These are phyloP conservation scores for Agaricus subrufescens DNA, from an alignment of 768 basidiomycete species.

Conservation along the genomic window DNA sequence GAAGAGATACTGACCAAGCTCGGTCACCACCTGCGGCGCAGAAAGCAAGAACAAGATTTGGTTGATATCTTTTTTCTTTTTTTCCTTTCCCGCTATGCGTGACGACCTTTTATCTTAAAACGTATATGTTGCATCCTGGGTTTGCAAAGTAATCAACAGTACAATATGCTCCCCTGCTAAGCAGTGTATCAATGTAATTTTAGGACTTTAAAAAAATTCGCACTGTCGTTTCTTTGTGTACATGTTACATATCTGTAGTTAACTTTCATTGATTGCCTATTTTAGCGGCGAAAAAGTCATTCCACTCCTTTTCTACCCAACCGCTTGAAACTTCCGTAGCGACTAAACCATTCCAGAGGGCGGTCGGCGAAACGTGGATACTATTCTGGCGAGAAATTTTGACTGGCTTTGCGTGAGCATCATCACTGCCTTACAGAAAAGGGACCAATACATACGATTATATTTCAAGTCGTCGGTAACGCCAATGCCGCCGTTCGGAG, in stretches of 20 bases:
- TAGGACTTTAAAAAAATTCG: neutral
- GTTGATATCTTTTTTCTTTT: neutral
- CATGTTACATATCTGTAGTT: neutral
- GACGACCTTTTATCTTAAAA: neutral
- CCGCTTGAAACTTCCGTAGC: slow-evolving; percentile 72
- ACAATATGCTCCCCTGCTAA: neutral
- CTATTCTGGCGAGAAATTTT: slow-evolving; percentile 90
- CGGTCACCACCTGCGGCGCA: neutral
- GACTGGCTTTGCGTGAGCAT: slow-evolving; percentile 42
- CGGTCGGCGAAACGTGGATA: slow-evolving; percentile 87
- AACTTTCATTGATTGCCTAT: slow-evolving; percentile 33
- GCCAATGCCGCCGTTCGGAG: slow-evolving; percentile 75
- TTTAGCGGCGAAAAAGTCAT: slow-evolving; percentile 61
- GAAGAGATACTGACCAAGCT: neutral
- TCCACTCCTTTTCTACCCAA: slow-evolving; percentile 83
- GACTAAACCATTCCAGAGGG: slow-evolving; percentile 71
- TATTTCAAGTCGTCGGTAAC: slow-evolving; percentile 89
- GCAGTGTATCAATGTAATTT: neutral
- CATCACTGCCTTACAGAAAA: neutral
- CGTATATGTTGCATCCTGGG: neutral
- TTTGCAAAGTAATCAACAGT: neutral
- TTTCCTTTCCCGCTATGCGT: neutral
- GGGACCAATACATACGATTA: slow-evolving; percentile 50
- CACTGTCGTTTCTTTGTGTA: neutral
- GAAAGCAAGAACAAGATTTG: slow-evolving; percentile 1